Evolutionary conservation across 768 basidiomycete species (phyloP).

Genomic region (Clathrus columnatus): DNA sequence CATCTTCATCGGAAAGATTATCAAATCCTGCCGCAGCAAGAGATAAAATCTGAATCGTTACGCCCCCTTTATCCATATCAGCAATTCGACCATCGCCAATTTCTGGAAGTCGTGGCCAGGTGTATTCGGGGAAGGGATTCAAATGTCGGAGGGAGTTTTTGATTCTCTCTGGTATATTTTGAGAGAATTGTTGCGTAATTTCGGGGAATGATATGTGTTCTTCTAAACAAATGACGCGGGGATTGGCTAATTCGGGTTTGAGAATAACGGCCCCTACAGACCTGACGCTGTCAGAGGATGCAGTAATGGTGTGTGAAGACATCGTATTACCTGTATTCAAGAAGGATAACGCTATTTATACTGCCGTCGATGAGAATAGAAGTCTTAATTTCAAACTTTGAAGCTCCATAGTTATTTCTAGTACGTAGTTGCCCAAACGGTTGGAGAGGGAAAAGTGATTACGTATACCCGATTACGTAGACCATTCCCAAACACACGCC

Average conservation of each 20-base stretch:
- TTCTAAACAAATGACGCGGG: neutral
- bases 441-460: too few relatives aligned
- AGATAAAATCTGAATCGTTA: neutral
- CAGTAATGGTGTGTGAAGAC: neutral
- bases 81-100: neutral
- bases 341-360: too few relatives aligned
- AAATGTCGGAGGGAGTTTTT: neutral
- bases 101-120: neutral
- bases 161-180: neutral
- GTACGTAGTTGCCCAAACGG: too few relatives aligned
- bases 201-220: neutral
- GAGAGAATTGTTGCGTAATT: neutral
- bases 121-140: neutral
- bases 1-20: neutral
- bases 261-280: neutral
- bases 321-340: neutral
- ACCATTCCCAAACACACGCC: neutral
- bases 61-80: neutral
- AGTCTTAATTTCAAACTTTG: too few relatives aligned
- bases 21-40: neutral
- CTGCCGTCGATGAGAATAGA: too few relatives aligned
- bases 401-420: too few relatives aligned
- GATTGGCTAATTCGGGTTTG: neutral
- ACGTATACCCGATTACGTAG: too few relatives aligned
- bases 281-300: neutral